Evolutionary conservation across 805 yeast species (phyloP), one percentile per base, ranked within the genome.

Genomic region (Saccharomycopsis malanga): DNA sequence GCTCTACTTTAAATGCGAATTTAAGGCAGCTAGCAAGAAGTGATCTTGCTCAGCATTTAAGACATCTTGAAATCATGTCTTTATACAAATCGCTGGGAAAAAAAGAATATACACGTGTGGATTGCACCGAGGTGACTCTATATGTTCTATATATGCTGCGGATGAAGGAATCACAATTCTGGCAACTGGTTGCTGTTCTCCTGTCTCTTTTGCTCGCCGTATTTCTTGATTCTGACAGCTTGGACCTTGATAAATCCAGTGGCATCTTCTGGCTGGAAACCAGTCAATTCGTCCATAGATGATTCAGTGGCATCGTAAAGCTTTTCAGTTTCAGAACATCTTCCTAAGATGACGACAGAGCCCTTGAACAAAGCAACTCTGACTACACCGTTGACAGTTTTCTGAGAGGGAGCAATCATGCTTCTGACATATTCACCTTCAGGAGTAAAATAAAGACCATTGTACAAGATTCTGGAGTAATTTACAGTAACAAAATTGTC

Each of bases 281-380:
- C 98, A 50, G 97, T 88, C 62, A 93, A 81, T 72, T 93, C 98
- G 70, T 93, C 98, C 98, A 93, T 93, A 10, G 98, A 91, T 14
- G 97, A 89, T 70, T 91, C 97, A 47, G 96, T 87, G 56, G 96
- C 96, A 66, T 93, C 97, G 69, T 93, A 93, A 58, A 93, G 79
- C 72, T 88, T 91, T 73, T 93, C 98, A 53, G 98, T 88, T 55
- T 82, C 83, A 22, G 96, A 87, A 53, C 82, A 88, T 77, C 98
- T 87, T 65, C 98, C 98, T 63, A 89, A 77, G 57, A 91, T 78
- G 49, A 73, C 70, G 57, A 87, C 69, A 54, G 80, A 72, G 58
- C 98, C 98, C 77, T 93, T 93, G 81, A 91, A 93, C 56, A 83
- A 81, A 63, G 88, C 77, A 54, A 89, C 82, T 75, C 98, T 85